Conservation (phyloP, 768 basidiomycete species). For the Rhodotorula babjevae region DNA sequence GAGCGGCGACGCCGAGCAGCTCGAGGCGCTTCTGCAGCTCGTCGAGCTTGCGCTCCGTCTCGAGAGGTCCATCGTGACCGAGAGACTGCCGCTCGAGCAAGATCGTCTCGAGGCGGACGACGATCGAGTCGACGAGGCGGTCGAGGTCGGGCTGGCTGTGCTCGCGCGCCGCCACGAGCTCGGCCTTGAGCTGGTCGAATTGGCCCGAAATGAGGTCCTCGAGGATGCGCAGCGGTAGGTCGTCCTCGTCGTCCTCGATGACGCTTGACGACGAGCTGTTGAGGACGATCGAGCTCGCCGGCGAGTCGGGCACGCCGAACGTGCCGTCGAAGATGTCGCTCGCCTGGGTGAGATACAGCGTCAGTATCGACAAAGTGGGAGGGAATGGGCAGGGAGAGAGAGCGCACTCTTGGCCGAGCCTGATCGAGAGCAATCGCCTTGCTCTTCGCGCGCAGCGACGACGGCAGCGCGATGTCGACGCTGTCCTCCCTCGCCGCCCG, state of each 20-base stretch:
- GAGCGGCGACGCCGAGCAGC: neutral
- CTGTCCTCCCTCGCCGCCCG: conserved; percentile 10
- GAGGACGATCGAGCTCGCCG: neutral
- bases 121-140: conserved; percentile 9
- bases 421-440: conserved; percentile 1
- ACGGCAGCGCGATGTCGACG: conserved; percentile 17
- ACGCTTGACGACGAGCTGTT: neutral
- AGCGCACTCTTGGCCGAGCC: neutral
- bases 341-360: neutral
- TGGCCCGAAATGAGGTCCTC: conserved; percentile 21
- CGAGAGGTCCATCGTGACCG: too few relatives aligned
- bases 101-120: conserved; percentile 1
- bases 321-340: conserved; percentile 4
- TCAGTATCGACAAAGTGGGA: too few relatives aligned
- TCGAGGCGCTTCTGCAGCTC: neutral
- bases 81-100: neutral
- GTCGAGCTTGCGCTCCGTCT: neutral
- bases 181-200: conserved; percentile 14
- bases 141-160: neutral
- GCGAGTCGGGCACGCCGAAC: neutral
- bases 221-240: conserved; percentile 24
- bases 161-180: neutral
- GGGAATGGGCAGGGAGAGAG: neutral
- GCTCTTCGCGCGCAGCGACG: neutral
- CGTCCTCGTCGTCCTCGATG: neutral